These are phyloP conservation scores for Salpingoeca rosetta DNA, from an alignment of 78 protist genomes.

Conservation along the genomic window DNA sequence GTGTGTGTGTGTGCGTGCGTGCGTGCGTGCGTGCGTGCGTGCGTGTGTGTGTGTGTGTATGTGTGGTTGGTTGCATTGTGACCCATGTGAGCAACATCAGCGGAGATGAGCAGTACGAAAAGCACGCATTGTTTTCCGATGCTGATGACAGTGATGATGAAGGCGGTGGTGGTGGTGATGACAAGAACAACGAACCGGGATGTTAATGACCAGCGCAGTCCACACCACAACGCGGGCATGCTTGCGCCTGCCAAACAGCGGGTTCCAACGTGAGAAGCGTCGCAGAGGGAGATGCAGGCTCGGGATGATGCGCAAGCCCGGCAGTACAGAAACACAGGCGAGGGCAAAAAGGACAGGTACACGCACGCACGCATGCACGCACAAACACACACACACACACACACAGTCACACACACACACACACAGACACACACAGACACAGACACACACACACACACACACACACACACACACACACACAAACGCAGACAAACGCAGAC, in stretches of 20 bases:
- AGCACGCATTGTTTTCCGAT: no score
- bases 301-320: background rate
- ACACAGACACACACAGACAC: background rate
- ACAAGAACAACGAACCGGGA: no score
- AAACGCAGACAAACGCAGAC: no score
- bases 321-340: background rate
- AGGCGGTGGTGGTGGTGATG: no score
- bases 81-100: background rate
- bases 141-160: no score
- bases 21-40: background rate
- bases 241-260: no score
- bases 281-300: background rate
- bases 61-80: no score
- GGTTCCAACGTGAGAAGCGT: background rate
- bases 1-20: background rate
- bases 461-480: background rate
- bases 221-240: no score
- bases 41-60: no score
- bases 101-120: no score
- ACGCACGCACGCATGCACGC: background rate
- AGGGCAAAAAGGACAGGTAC: background rate
- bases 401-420: background rate
- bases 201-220: no score
- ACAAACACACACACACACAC: no score
- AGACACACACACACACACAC: background rate